Evolutionary conservation across 2,329 filamentous ascomycete species (phyloP), one percentile per base, ranked within the genome.

Genomic region (Pseudogymnoascus sp.): DNA sequence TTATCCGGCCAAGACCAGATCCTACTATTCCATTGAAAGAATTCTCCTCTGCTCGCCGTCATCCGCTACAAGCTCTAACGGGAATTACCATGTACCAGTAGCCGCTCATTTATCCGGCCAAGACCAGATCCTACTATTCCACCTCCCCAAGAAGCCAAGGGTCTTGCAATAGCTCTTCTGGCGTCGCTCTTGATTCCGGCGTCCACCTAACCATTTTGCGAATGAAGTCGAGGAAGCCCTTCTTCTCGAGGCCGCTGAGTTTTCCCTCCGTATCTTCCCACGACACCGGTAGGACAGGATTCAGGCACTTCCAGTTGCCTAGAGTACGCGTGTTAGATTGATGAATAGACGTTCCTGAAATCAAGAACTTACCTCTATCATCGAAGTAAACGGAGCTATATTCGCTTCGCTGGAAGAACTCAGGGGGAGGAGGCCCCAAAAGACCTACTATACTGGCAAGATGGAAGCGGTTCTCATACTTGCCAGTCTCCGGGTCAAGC

Each of bases 381-480:
- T 70, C 67, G 41, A 69, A 71, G 64, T 66, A 69, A 11, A 67
- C 65, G n/a, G 65, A 65, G 61, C 66, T 66, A 38, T 41, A 64
- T 49, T 66, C 63, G 58, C 66, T 68, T 63, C 63, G 65, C 65
- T 70, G 63, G 35, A 72, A 65, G 19, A 71, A 68, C 45, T 71
- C 67, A 26, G 67, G 58, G 39, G 68, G 67, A 62, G 68, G 68
- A 65, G 68, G 67, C 55, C 70, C 70, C 33, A 70, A 63, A 63
- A 70, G 52, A 45, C 65, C 67, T 62, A 72, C 64, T 62, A 69
- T 69, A 59, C 64, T 65, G 45, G 69, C 69, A 64, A 72, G 66
- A 37, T 70, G 67, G 59, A 66, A 65, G 39, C 68, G 64, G 39
- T 64, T 68, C 55, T 19, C 63, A 65, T 68, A 68, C 33, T 65